Evolutionary conservation across 805 yeast species (phyloP).

Genomic region (Lachancea cidri): DNA sequence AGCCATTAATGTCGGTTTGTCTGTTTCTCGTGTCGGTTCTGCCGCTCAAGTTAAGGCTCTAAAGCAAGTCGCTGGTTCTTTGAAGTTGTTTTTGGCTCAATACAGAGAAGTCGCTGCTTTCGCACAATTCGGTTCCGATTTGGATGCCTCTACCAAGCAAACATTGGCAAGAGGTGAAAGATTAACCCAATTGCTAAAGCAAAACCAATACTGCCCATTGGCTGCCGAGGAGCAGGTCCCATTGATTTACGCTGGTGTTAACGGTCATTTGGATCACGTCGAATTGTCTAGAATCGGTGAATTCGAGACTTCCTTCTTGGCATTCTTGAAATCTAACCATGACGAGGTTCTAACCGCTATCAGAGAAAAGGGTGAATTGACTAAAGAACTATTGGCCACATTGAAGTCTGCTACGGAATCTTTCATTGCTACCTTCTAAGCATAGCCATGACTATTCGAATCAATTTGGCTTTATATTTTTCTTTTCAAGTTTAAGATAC

Average conservation of each 20-base stretch:
- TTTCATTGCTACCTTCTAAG: constrained; percentile 84
- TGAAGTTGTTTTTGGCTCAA: constrained; percentile 99
- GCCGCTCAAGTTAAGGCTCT: constrained; percentile 99
- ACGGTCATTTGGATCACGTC: constrained; percentile 92
- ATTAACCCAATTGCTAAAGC: constrained; percentile 97
- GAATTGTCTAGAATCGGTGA: constrained; percentile 82
- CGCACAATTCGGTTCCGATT: constrained; percentile 99
- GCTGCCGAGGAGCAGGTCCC: constrained; percentile 99
- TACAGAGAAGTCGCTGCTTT: constrained; percentile 99
- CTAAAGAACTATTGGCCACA: constrained; percentile 79
- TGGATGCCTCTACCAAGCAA: constrained; percentile 99
- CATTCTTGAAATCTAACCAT: constrained; percentile 89
- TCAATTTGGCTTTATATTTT: constrained; percentile 1
- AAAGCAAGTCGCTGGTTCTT: constrained; percentile 99
- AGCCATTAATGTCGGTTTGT: constrained; percentile 99
- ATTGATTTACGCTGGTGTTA: constrained; percentile 98
- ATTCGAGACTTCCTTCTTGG: constrained; percentile 88
- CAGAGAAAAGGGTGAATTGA: constrained; percentile 82
- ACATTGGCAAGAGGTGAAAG: constrained; percentile 99
- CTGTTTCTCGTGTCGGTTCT: constrained; percentile 99
- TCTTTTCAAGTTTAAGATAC: constrained; percentile 1
- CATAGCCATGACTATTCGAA: constrained; percentile 5
- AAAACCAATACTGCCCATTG: constrained; percentile 93
- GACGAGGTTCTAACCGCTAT: constrained; percentile 77
- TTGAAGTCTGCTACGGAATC: constrained; percentile 90